These are phyloP conservation scores for Geoglossum cookeanum DNA, from an alignment of 2,329 filamentous ascomycete genomes.

Conservation along the genomic window DNA sequence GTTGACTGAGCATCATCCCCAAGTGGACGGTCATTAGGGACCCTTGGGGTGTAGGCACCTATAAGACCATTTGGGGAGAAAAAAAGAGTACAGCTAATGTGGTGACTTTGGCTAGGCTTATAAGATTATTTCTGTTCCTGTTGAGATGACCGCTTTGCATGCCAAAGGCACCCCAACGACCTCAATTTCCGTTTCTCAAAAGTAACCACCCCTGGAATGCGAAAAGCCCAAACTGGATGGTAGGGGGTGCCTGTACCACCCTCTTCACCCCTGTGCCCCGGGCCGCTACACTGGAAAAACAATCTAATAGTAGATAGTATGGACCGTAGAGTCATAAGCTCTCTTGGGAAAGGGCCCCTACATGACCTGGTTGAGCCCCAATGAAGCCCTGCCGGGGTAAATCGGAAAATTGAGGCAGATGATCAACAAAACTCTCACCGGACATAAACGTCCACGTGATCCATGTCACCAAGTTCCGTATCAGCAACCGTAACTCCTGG, in stretches of 20 bases:
- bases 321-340: too few relatives aligned
- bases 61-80: too few relatives aligned
- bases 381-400: background rate
- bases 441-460: conserved; percentile 56
- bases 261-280: too few relatives aligned
- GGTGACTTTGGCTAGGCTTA: too few relatives aligned
- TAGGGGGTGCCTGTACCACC: too few relatives aligned
- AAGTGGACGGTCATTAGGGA: too few relatives aligned
- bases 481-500: conserved; percentile 40
- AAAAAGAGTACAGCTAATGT: too few relatives aligned
- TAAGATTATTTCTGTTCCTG: background rate
- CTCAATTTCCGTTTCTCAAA: background rate
- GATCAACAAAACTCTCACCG: conserved; percentile 20
- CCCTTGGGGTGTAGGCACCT: too few relatives aligned
- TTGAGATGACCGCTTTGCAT: background rate
- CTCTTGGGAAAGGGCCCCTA: background rate
- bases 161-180: background rate
- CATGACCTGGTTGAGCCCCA: background rate
- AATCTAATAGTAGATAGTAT: too few relatives aligned
- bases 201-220: background rate
- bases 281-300: too few relatives aligned
- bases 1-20: too few relatives aligned
- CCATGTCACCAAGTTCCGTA: conserved; percentile 55
- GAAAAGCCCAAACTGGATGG: background rate
- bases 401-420: background rate